Percentiles rank a stretch among this genome's conserved stretches.
Evolutionary conservation across 1,139 yeast species (phyloP).

Genomic region (Pichia sp.): DNA sequence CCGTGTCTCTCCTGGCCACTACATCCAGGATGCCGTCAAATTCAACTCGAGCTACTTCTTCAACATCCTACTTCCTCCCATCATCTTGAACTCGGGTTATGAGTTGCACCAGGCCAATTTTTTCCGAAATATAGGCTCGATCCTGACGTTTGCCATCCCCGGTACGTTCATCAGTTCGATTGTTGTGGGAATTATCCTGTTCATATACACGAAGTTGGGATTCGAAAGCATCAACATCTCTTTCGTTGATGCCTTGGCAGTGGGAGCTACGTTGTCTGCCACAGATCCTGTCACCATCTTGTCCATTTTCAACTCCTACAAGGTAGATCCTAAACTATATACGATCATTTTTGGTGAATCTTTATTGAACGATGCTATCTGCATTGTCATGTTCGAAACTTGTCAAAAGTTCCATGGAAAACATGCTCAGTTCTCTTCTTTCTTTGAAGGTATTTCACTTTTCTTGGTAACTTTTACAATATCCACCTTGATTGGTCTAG

Average conservation of each 20-base stretch:
- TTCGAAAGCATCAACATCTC: conserved; percentile 83
- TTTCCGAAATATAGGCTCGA: conserved; percentile 86
- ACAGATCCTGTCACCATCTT: conserved; percentile 98
- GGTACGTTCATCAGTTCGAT: conserved; percentile 92
- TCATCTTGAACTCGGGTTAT: conserved; percentile 92
- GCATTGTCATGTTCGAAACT: conserved; percentile 98
- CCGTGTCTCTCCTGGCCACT: conserved; percentile 89
- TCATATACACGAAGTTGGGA: conserved; percentile 88
- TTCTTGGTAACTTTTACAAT: conserved; percentile 92
- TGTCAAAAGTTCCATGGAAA: conserved; percentile 95
- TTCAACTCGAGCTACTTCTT: conserved; percentile 93
- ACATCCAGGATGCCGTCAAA: conserved; percentile 93
- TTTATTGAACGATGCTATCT: conserved; percentile 90
- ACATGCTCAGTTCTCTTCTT: conserved; percentile 64
- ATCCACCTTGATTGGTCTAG: conserved; percentile 85
- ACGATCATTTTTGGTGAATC: conserved; percentile 97
- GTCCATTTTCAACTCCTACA: conserved; percentile 93
- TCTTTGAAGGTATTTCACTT: conserved; percentile 91
- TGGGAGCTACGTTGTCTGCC: conserved; percentile 96
- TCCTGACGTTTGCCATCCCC: conserved; percentile 91
- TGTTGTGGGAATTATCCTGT: conserved; percentile 80
- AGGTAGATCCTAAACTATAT: conserved; percentile 94
- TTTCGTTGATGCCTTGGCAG: conserved; percentile 92
- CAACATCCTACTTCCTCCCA: conserved; percentile 91
- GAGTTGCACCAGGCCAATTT: conserved; percentile 94